Base-by-base conservation (phyloP, 2,329 filamentous ascomycete genomes). In the Thelonectria olida region DNA sequence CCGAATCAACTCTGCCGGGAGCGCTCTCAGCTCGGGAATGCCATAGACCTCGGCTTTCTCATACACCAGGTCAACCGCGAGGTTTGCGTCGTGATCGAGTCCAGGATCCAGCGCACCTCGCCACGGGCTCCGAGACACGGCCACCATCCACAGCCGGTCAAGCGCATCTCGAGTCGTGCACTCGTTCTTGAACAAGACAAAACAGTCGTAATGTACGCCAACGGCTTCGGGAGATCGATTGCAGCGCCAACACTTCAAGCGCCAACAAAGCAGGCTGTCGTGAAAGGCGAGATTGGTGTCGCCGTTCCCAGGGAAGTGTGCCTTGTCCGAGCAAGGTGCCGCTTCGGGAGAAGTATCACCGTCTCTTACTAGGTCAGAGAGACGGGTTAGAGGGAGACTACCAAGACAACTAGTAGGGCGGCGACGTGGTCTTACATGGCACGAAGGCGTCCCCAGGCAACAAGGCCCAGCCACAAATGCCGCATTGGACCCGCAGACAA, bases 401-500 rank as follows among this genome's bases (percentile, higher is more conserved):
- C n/a, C n/a, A n/a, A n/a, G n/a, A n/a, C n/a, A n/a, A n/a, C n/a
- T n/a, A n/a, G n/a, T 17, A 4, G 13, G 15, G n/a, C 17, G 22
- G 28, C 25, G 2, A 10, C 23, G 22, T 27, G 19, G 6, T 19
- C 44, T 49, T 49, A 55, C 53, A 34, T 22, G 34, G 17, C 3
- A 48, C 23, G 13, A 55, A 55, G 4, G 12, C n/a, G 5, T 10
- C 13, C 2, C 36, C 23, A 10, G 53, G 4, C 22, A 12, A 17
- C 23, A 55, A 8, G 17, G 25, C 9, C 6, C 23, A 22, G n/a
- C 44, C 34, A 10, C 53, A 55, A 17, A 55, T 55, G 34, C 53
- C 44, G 25, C 53, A 55, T 41, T 39, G 44, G 19, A 23, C 39
- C 22, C 53, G 53, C 12, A 55, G 42, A 20, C 19, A 39, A 27